These are phyloP conservation scores for Cercis canadensis DNA, from an alignment of 306 rosid genomes.

Conservation along the genomic window DNA sequence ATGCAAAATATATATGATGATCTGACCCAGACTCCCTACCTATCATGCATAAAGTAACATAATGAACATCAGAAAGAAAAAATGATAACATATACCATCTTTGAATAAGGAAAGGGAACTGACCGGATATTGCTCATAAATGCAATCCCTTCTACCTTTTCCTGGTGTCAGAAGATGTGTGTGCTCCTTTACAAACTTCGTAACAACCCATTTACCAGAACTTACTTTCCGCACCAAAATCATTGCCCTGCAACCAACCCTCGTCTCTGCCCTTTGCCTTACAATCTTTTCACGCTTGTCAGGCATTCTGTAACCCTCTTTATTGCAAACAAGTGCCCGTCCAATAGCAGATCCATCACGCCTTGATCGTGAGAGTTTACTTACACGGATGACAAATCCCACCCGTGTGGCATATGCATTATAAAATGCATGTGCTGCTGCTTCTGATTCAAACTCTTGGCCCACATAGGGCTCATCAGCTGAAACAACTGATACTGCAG, in stretches of 20 bases:
- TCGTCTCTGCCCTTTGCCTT: conserved; percentile 94
- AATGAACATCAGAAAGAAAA: neutral
- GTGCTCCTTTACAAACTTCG: conserved; percentile 88
- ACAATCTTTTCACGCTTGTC: conserved; percentile 95
- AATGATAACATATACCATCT: neutral
- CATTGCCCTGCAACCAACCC: conserved; percentile 98
- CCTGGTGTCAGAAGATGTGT: conserved; percentile 85
- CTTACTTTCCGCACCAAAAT: conserved; percentile 81
- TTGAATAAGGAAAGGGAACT: conserved; percentile 48
- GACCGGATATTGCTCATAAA: conserved; percentile 87
- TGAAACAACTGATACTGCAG: conserved; percentile 50
- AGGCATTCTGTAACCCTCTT: conserved; percentile 96
- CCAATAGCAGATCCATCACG: conserved; percentile 95
- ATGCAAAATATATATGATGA: conserved; percentile 1
- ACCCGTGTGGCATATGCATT: conserved; percentile 82
- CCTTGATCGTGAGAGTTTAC: conserved; percentile 96
- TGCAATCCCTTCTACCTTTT: conserved; percentile 79
- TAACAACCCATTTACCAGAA: conserved; percentile 91
- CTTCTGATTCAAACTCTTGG: conserved; percentile 91
- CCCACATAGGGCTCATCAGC: conserved; percentile 87
- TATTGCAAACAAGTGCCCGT: conserved; percentile 94
- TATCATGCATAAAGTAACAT: conserved; percentile 2
- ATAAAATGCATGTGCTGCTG: conserved; percentile 92
- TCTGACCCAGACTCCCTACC: conserved; percentile 2
- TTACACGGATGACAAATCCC: conserved; percentile 91